These are phyloP conservation scores for Acer yangbiense DNA, from an alignment of 345 rosid species.

Conservation along the genomic window DNA sequence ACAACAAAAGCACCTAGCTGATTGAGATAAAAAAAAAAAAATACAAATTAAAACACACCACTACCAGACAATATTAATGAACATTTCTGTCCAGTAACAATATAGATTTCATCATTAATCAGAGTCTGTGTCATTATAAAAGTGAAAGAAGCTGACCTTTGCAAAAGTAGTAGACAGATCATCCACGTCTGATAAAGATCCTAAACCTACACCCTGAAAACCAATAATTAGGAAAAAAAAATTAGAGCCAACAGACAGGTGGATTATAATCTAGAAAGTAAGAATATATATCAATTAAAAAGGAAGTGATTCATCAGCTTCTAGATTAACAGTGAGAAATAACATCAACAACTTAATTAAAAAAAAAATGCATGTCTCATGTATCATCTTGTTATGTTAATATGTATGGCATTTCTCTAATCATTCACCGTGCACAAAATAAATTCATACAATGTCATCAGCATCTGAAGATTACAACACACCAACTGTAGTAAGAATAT, in stretches of 20 bases:
- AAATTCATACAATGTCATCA: background rate
- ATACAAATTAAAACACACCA: background rate
- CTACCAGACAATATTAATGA: background rate
- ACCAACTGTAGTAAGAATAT: background rate
- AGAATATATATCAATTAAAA: background rate
- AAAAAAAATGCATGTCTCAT: background rate
- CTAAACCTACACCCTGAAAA: slow-evolving; percentile 66
- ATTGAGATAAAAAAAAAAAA: background rate
- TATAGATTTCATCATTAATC: background rate
- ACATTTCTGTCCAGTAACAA: background rate
- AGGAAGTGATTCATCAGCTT: background rate
- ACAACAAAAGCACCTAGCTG: background rate
- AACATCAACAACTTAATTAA: background rate
- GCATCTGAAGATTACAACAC: background rate
- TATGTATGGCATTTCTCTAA: background rate
- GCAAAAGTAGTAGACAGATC: slow-evolving; percentile 92
- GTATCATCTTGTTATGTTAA: background rate
- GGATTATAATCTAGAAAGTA: background rate
- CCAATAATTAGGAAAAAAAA: slow-evolving; percentile 1
- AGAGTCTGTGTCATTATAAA: background rate
- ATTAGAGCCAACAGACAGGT: background rate
- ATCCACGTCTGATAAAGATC: slow-evolving; percentile 83
- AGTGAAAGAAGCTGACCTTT: slow-evolving; percentile 54
- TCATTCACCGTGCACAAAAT: background rate
- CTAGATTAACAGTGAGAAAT: background rate